Evolutionary conservation across 2,329 filamentous ascomycete genomes (phyloP), one percentile per base, ranked within the genome.

Genomic region (Beauveria sp.): DNA sequence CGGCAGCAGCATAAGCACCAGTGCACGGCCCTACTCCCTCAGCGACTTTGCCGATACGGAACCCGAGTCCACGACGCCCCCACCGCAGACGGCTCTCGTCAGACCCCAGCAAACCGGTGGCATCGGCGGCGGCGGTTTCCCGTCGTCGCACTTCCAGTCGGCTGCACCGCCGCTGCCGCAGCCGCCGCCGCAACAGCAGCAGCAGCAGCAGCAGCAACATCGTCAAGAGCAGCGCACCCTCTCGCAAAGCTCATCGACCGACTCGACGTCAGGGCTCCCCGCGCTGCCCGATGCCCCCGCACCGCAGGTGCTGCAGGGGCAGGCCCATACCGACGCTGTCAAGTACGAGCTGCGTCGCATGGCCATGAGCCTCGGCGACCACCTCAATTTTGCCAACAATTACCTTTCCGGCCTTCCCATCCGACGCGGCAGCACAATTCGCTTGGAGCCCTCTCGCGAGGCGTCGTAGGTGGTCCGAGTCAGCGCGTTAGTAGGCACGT

Each of bases 281-380:
- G 74, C 71, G 2, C 71, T 74, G 26, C 79, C 77, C 4, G 72
- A 72, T 2, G 78, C 79, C 10, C 83, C 82, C 1, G 77, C 79
- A 1, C 70, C 76, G 2, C 75, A 77, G 57, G 81, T 83, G 46
- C 79, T 86, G 75, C 81, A 85, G 67, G 81, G 81, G 2, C 75
- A 78, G 38, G 81, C 81, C 0, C 78, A 79, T 0, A 69, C 75
- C 4, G 77, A 79, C 26, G 82, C 84, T 53, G 79, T 82, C 22
- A 79, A 79, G 49, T 76, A 79, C 61, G 75, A 79, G 65, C 73
- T 85, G 64, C 76, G 81, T 9, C 75, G 78, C 20, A 72, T 85
- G 62, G 77, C 80, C 16, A 78, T 78, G 70, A 78, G 75, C 60
- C 70, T 82, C 3, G 72, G 76, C 6, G 79, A 81, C n/a, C 79